Evolutionary conservation across 192 early-diverging fungal genomes (phyloP), one percentile per base, ranked within the genome.

Genomic region (Paraglomus occultum): DNA sequence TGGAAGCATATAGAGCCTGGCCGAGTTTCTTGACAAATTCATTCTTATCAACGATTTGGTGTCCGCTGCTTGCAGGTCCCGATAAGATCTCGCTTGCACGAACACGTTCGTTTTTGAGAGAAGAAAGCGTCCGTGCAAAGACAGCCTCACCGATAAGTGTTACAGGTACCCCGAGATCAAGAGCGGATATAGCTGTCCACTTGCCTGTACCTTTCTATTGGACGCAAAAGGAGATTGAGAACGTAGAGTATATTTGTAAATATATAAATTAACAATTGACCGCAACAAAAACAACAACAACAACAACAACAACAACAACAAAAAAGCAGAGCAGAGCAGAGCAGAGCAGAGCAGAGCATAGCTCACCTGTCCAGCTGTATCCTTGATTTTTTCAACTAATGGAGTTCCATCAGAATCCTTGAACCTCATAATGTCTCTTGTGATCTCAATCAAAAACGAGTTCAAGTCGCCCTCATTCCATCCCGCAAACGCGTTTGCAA

Each of bases 401-500:
- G 92, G 88, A 65, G 77, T 77, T 54, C 93, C 94, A 76, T 96
- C 95, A 8, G 80, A 80, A 71, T 99, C 96, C 83, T 92, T 94
- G 89, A 85, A 99, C 73, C 85, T 86, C 74, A 99, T 79, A 75
- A 99, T 96, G 68, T 96, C 90, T 70, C 86, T 83, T 45, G 96
- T 95, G 55, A 99, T 99, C 80, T 99, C 95, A 72, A 96, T 92
- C 70, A 99, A 82, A 88, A 92, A 99, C 8, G 94, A 97, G 83
- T 99, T 93, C 55, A 99, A 85, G 71, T 95, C 95, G 49, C 91
- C 92, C 88, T 95, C 86, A 90, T 99, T 99, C 96, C 96, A 99
- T 79, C 91, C 82, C 15, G 85, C 87, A 71, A 99, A 94, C 45
- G 91, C 89, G 62, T 88, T 87, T 58, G 87, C 88, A 84, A 97